A percentile compares a stretch with the other conserved stretches of the same genome.
phyloP scores from a whole-genome alignment of 306 rosid species.

The Malus orientalis region DNA sequence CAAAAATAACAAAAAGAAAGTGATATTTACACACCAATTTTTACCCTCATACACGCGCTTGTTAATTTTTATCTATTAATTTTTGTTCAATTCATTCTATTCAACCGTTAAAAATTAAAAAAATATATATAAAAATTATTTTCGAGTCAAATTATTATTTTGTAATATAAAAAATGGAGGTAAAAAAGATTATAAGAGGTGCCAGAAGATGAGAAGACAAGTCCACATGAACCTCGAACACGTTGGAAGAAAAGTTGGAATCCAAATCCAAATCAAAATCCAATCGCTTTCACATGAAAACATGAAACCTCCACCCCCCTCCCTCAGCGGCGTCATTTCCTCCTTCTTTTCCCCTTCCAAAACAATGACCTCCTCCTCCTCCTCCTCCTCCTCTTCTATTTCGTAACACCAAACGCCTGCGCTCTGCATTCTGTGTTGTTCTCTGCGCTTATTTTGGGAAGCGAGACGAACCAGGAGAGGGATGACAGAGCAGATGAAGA shows the following conservation, averaged over 20 bases:
- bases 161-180: not conserved
- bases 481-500: not conserved
- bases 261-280: not conserved
- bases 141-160: not conserved
- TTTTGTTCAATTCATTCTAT: too few relatives aligned
- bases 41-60: too few relatives aligned
- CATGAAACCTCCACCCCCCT: not conserved
- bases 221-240: constrained; percentile 3
- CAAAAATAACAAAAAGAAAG: not conserved
- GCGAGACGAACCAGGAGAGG: not conserved
- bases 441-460: not conserved
- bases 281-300: not conserved
- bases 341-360: not conserved
- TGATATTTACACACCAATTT: too few relatives aligned
- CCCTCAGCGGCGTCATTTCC: not conserved
- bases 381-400: not conserved
- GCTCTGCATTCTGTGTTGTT: not conserved
- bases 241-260: not conserved
- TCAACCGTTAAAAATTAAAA: too few relatives aligned
- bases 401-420: not conserved
- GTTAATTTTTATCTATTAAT: too few relatives aligned
- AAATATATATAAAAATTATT: too few relatives aligned
- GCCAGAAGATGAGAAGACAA: not conserved
- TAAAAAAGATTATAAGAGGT: not conserved
- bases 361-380: not conserved